Percentiles rank a stretch among this genome's conserved stretches.
These are phyloP conservation scores for Ophiocordyceps robertsii DNA, from an alignment of 2,329 filamentous ascomycete genomes.

Conservation along the genomic window DNA sequence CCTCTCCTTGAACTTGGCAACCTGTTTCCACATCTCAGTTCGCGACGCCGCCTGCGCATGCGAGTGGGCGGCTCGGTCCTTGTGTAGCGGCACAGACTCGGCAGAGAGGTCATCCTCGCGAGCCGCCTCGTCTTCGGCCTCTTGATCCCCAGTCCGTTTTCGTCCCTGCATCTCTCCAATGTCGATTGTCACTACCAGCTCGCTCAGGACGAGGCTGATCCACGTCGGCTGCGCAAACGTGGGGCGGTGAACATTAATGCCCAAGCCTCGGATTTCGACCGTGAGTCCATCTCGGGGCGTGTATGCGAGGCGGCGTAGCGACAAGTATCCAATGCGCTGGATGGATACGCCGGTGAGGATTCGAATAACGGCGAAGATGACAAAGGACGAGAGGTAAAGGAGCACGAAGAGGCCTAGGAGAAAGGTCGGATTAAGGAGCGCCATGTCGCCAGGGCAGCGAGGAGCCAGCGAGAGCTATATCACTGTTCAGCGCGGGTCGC, in stretches of 20 bases:
- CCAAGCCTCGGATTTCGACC: conserved; percentile 79
- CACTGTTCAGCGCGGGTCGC: not conserved
- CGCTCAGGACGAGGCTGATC: conserved; percentile 79
- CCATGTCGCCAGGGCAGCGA: conserved; percentile 30
- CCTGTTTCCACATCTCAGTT: conserved; percentile 66
- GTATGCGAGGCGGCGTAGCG: conserved; percentile 80
- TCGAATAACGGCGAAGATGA: conserved; percentile 83
- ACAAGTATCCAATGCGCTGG: conserved; percentile 86
- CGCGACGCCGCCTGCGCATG: conserved; percentile 23
- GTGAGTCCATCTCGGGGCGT: conserved; percentile 78
- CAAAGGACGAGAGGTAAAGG: conserved; percentile 80
- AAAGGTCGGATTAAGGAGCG: conserved; percentile 63
- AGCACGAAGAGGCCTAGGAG: conserved; percentile 75
- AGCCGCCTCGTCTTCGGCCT: conserved; percentile 11
- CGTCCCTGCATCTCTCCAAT: conserved; percentile 48
- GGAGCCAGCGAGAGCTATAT: conserved; percentile 1
- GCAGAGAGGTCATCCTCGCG: conserved; percentile 9
- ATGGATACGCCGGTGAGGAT: conserved; percentile 92
- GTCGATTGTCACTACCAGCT: conserved; percentile 75
- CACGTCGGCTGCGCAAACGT: conserved; percentile 97
- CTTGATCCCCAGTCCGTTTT: conserved; percentile 20
- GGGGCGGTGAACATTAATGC: conserved; percentile 78
- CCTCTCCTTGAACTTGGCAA: conserved; percentile 69
- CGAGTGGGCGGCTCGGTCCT: conserved; percentile 4
- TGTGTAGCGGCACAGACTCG: conserved; percentile 3